These are phyloP conservation scores for Erucastrum elatum DNA, from an alignment of 345 rosid genomes.

Conservation along the genomic window DNA sequence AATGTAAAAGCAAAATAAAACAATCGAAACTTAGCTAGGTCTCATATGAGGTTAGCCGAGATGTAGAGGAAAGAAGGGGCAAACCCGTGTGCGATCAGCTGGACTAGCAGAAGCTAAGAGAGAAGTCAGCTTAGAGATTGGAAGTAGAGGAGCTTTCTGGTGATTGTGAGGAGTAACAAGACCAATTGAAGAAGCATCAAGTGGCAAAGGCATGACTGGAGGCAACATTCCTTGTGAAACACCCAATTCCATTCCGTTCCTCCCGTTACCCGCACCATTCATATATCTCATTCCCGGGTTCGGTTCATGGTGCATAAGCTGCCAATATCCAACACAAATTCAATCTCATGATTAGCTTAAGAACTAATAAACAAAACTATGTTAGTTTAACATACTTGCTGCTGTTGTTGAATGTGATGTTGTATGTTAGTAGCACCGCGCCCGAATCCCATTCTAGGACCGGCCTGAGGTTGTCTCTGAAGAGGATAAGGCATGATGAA, in stretches of 20 bases:
- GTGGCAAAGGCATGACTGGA: slow-evolving; percentile 41
- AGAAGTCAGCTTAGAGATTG: slow-evolving; percentile 52
- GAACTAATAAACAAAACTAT: background rate
- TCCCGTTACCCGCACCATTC: slow-evolving; percentile 43
- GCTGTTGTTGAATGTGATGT: slow-evolving; percentile 4
- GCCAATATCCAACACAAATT: slow-evolving; percentile 1
- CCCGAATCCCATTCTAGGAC: slow-evolving; percentile 51
- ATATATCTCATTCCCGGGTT: slow-evolving; percentile 49
- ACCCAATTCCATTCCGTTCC: slow-evolving; percentile 36
- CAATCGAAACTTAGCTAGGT: background rate
- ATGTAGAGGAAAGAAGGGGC: background rate
- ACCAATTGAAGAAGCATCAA: slow-evolving; percentile 42
- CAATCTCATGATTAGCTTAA: background rate
- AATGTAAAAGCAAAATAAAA: background rate
- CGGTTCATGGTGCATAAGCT: slow-evolving; percentile 44
- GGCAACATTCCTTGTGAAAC: slow-evolving; percentile 43
- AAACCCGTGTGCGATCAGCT: slow-evolving; percentile 41
- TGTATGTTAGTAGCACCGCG: slow-evolving; percentile 49
- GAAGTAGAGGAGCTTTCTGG: slow-evolving; percentile 14
- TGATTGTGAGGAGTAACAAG: background rate
- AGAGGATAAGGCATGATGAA: slow-evolving; percentile 54
- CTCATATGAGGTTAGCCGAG: too few species aligned
- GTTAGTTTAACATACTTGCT: slow-evolving; percentile 7
- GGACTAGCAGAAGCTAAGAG: slow-evolving; percentile 54
- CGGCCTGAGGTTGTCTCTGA: slow-evolving; percentile 56